Evolutionary conservation across 768 basidiomycete species (phyloP), one percentile per base, ranked within the genome.

Genomic region (Suillus cothurnatus): DNA sequence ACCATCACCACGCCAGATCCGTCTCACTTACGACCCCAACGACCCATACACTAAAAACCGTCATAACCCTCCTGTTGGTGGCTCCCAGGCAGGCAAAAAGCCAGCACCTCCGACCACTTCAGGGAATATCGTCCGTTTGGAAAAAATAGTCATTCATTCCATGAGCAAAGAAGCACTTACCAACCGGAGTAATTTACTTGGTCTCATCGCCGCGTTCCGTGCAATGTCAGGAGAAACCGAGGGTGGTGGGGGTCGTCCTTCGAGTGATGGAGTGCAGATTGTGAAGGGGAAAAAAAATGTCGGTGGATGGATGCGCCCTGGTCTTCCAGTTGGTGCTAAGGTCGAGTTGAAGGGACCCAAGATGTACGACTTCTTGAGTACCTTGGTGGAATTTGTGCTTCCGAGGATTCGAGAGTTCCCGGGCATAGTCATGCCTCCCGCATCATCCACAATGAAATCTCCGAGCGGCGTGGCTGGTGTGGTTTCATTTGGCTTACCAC

Each of bases 361-460:
- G 70, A 98, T 99, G 96, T 98, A 94, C 81, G 92, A 94, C 71
- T 98, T 99, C 78, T 81, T 99, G 64, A 87, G 87, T 64, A 89
- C 88, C 9, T 85, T 99, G 71, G 87, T 89, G 71, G 95, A 98
- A 72, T 97, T 98, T 72, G 97, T 99, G 65, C 81, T 98, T n/a
- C 97, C 97, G 1, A 88, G 97, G 26, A 77, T 97, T 61, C 87
- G 95, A 72, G 96, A 98, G 72, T 99, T 95, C 80, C 81, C 84
- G 14, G 97, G 97, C 34, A 73, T 99, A 68, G 76, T 86, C 5
- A 81, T 99, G 23, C 93, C 94, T n/a, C 85, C 89, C 6, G 80
- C 88, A 15, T 88, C 88, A 1, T 82, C 86, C n/a, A 88, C 85
- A 43, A 80, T 85, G 49, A 86, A 89, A 67, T 91, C 89, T 1